Base-by-base conservation (phyloP, 768 basidiomycete species). In the Russula emetica region DNA sequence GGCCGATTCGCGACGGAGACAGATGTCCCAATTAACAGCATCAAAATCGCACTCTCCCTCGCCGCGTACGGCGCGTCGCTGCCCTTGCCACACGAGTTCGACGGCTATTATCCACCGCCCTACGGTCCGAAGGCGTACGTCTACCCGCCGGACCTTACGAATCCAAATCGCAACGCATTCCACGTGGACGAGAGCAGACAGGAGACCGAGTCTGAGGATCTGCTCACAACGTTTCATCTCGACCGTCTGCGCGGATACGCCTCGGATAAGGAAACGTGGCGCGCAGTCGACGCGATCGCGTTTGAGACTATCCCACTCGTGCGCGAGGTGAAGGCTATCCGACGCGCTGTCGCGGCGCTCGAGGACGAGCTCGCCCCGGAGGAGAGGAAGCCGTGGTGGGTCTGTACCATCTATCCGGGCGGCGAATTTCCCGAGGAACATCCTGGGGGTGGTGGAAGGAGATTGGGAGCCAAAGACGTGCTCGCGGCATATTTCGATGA, bases 251-350 rank as follows among this genome's bases (percentile, higher is more conserved):
- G 75, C 47, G 74, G 83, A 3, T 87, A 84, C 70, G 77, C 82
- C 1, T 70, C 73, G 8, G 78, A 87, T 62, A 60, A 70, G 5
- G 74, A 76, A 32, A 72, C 76, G 1, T 92, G 89, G 88, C 66
- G 71, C 42, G 70, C 70, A 13, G 74, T 92, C 58, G 85, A 88
- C 60, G 81, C 78, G 63, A 67, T 92, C 55, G 87, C 86, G 13
- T 92, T 93, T 71, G 92, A 93, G 77, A 92, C 90, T 0, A 75
- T 92, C 5, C 88, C 91, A 0, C 76, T 91, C 3, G 70, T 79
- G 9, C 75, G 84, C 40, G 92, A 93, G 72, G 78, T 88, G 5
- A 72, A 71, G 24, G 88, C 87, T 16, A 85, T 92, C 66, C 76
- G 88, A 55, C 74, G 74, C 13, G 88, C 89, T 3, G 80, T 94